Evolutionary conservation across 768 basidiomycete species (phyloP), one percentile per base, ranked within the genome.

Genomic region (Lepiota brunneoincarnata): DNA sequence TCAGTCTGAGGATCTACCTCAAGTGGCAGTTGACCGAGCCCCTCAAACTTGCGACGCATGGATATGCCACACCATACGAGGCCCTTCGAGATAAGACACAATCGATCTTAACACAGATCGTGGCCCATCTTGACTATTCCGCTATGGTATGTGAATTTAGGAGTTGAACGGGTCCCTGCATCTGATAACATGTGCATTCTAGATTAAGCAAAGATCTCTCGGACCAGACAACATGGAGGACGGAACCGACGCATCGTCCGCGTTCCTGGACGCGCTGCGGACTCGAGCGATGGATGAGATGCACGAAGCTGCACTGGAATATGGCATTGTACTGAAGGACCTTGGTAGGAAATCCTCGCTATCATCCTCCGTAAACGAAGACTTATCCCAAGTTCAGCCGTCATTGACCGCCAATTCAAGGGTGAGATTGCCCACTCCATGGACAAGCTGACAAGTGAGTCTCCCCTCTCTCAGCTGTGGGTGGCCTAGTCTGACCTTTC

Each of bases 261-360:
- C 88, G 4, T 93, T 93, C 75, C 73, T 93, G 57, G 91, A 92
- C 54, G 90, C 91, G 2, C 73, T 93, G 35, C 72, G 89, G 20
- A 89, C 85, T 4, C 83, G 87, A 37, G 91, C 91, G 6, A 89
- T 92, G 87, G 91, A 93, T 64, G 91, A 93, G 53, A 80, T 93
- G 74, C 86, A 89, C 53, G 74, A 83, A 51, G 91, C 89, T 18
- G 89, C 91, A 2, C 68, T 88, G 38, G 90, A 91, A 63, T 93
- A 93, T 58, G 91, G 91, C 6, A 93, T 92, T 46, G 71, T 87
- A 34, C 67, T 93, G 45, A 90, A 90, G 68, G 91, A 93, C 58
- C 81, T 92, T 35, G 86, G 84, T 84, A 59, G 4, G 76, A 63
- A 26, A 44, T 10, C 42, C 28, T 18, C 44, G 10, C n/a, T 31